These are phyloP conservation scores for Leishmania guyanensis DNA, from an alignment of 208 protist species.

Conservation along the genomic window DNA sequence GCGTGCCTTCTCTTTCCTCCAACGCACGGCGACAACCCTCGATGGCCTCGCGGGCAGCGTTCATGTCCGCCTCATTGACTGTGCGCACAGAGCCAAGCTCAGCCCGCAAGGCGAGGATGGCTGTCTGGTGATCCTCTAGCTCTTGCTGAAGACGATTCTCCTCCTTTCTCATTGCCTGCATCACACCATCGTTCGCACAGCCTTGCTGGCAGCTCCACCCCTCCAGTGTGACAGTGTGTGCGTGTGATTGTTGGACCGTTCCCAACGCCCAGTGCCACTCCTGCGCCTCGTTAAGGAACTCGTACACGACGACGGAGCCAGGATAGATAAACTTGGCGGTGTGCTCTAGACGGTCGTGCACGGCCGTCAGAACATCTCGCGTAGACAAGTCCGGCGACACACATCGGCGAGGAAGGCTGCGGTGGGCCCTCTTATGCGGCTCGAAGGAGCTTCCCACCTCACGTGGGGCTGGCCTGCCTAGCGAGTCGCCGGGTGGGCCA, in stretches of 20 bases:
- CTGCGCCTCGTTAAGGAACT: conserved; percentile 40
- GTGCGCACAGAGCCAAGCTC: conserved; percentile 53
- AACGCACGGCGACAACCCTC: conserved; percentile 33
- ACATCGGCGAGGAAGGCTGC: conserved; percentile 2
- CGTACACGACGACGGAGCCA: conserved; percentile 56
- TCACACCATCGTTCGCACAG: conserved; percentile 31
- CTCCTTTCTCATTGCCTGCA: conserved; percentile 33
- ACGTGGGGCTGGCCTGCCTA: background rate
- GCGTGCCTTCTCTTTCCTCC: conserved; percentile 23
- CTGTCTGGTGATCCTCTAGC: conserved; percentile 32
- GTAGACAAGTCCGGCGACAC: conserved; percentile 14
- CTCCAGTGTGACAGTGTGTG: conserved; percentile 35
- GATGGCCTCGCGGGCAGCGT: conserved; percentile 23
- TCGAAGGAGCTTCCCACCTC: background rate
- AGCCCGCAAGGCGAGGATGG: conserved; percentile 34
- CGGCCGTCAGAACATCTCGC: conserved; percentile 12
- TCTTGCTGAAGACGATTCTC: conserved; percentile 25
- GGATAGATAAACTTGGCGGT: conserved; percentile 22
- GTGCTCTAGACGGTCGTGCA: conserved; percentile 16
- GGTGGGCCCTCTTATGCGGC: background rate
- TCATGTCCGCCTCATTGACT: conserved; percentile 56
- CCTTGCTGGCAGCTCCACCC: conserved; percentile 38
- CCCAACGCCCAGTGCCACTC: conserved; percentile 56
- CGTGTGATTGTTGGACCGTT: conserved; percentile 30
- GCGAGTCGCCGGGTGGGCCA: too few species aligned